phyloP scores from a whole-genome alignment of 345 rosid genomes.

The Hevea brasiliensis region DNA sequence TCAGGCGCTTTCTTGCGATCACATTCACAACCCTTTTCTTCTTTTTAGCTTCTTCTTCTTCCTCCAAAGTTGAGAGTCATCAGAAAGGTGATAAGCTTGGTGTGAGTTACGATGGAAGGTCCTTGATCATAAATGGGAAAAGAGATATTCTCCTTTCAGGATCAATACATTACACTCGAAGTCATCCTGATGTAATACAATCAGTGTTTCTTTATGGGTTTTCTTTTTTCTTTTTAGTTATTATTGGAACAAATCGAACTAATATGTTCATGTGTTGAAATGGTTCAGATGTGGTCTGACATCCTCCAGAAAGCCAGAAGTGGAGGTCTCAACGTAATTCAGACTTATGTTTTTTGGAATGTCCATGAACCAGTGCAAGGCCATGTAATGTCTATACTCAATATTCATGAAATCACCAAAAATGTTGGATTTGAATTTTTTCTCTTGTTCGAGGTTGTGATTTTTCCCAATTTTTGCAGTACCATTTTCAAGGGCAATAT shows the following conservation, averaged over 20 bases:
- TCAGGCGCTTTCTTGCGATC: neutral
- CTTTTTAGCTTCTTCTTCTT: slow-evolving; percentile 16
- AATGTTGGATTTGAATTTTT: too few species aligned
- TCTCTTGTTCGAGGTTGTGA: neutral
- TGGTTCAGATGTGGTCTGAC: slow-evolving; percentile 49
- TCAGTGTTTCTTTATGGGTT: neutral
- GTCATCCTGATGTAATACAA: slow-evolving; percentile 54
- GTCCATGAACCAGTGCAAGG: slow-evolving; percentile 55
- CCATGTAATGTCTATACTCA: slow-evolving; percentile 29
- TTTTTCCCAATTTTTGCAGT: slow-evolving; percentile 39
- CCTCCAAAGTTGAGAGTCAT: too few species aligned
- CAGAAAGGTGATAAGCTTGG: neutral
- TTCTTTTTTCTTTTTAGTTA: too few species aligned
- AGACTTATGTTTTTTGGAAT: slow-evolving; percentile 67
- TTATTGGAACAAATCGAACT: too few species aligned
- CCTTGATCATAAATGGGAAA: slow-evolving; percentile 59
- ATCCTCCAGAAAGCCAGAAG: slow-evolving; percentile 46
- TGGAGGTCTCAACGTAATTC: slow-evolving; percentile 57
- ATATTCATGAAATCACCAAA: too few species aligned
- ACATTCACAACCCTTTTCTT: slow-evolving; percentile 14
- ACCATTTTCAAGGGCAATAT: slow-evolving; percentile 57
- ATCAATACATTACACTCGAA: slow-evolving; percentile 78
- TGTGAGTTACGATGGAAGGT: slow-evolving; percentile 57
- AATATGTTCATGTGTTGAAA: neutral
- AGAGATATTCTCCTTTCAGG: slow-evolving; percentile 65